phyloP scores from a whole-genome alignment of 176 grass and related monocot species.

The Alopecurus myosuroides region DNA sequence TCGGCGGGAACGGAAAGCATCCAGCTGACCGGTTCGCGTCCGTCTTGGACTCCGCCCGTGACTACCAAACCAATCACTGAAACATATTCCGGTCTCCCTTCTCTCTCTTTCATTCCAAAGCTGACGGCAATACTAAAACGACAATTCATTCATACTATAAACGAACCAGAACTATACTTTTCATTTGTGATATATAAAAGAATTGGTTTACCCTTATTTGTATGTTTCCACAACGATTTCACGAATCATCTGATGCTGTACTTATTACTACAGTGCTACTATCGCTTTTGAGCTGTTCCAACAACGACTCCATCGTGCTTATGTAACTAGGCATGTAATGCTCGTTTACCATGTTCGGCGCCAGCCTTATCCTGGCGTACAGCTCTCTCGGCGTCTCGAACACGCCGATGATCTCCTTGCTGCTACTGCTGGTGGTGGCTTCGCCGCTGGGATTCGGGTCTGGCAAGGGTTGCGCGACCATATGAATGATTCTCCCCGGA shows the following conservation, averaged over 20 bases:
- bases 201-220: conserved; percentile 22
- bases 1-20: too few relatives aligned
- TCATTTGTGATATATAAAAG: too few relatives aligned
- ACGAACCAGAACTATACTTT: too few relatives aligned
- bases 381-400: conserved; percentile 62
- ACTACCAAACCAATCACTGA: too few relatives aligned
- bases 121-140: too few relatives aligned
- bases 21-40: too few relatives aligned
- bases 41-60: too few relatives aligned
- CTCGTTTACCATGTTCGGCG: conserved; percentile 59
- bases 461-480: conserved; percentile 35
- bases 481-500: conserved; percentile 71
- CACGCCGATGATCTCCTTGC: conserved; percentile 25
- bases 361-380: conserved; percentile 65
- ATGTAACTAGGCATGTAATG: conserved; percentile 79
- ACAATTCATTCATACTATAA: too few relatives aligned
- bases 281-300: conserved; percentile 47
- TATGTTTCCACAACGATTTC: conserved; percentile 29
- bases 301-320: conserved; percentile 54
- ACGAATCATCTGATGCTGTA: conserved; percentile 29
- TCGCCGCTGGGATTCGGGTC: conserved; percentile 3
- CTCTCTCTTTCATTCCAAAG: too few relatives aligned
- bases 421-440: conserved; percentile 36
- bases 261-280: not conserved
- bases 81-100: too few relatives aligned